Percentiles rank a stretch among this genome's conserved stretches.
Conservation (phyloP, 176 grass and related monocot species). For the bread wheat (Triticum aestivum) region DNA sequence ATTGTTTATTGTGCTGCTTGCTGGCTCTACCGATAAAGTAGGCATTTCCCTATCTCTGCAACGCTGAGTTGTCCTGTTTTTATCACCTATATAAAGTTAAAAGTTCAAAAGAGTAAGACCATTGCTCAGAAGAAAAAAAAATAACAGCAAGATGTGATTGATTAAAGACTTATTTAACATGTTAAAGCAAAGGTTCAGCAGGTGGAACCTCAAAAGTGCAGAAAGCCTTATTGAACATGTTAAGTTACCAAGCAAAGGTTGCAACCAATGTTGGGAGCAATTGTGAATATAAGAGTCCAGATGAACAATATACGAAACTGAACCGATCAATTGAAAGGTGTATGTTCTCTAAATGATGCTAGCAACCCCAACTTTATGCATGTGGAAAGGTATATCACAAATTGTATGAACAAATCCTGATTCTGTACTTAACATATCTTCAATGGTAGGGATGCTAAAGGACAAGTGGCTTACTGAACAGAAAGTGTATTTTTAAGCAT, state of each 20-base stretch:
- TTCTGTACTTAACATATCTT: too few species aligned
- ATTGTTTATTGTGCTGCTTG: background rate
- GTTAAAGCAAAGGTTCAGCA: background rate
- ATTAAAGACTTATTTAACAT: background rate
- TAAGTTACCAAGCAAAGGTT: background rate
- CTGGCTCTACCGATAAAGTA: conserved; percentile 20
- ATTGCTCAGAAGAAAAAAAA: background rate
- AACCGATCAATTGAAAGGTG: background rate
- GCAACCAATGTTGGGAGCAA: background rate
- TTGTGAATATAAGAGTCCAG: background rate
- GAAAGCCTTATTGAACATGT: background rate
- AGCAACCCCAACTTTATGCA: background rate
- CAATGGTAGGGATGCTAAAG: too few species aligned
- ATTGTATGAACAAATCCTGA: background rate
- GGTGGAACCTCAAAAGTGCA: background rate
- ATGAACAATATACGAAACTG: background rate
- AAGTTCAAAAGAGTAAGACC: conserved; percentile 19
- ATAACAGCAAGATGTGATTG: conserved; percentile 21
- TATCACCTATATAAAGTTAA: conserved; percentile 29
- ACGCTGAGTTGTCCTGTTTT: background rate
- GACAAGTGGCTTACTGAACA: too few species aligned
- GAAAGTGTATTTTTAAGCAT: too few species aligned
- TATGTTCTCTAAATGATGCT: background rate
- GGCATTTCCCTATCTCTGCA: conserved; percentile 8
- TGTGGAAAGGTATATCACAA: background rate